Evolutionary conservation across 352 stramenopile species (phyloP).

Genomic region (Phytophthora chlamydospora): DNA sequence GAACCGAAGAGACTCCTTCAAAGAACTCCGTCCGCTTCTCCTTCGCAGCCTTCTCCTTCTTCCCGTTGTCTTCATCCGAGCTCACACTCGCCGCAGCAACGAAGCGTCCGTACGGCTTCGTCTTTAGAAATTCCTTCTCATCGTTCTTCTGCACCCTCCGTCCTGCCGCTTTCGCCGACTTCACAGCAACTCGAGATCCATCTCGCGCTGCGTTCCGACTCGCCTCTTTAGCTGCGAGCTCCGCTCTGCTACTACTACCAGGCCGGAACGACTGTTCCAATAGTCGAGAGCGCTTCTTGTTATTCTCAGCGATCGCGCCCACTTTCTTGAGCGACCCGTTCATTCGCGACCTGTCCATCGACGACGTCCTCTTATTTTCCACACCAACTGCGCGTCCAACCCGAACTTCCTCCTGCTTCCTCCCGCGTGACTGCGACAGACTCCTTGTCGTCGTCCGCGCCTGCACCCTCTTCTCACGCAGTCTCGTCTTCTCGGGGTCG

Average conservation of each 20-base stretch:
- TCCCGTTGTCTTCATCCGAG: slow-evolving; percentile 15
- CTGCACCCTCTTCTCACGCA: slow-evolving; percentile 8
- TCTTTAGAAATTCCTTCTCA: slow-evolving; percentile 40
- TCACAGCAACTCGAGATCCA: not conserved
- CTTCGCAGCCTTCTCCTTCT: not conserved
- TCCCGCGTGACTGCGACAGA: not conserved
- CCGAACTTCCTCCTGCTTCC: slow-evolving; percentile 37
- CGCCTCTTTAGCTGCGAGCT: slow-evolving; percentile 17
- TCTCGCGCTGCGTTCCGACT: not conserved
- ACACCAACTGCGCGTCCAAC: slow-evolving; percentile 15
- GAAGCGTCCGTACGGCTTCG: slow-evolving; percentile 50
- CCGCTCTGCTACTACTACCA: slow-evolving; percentile 20
- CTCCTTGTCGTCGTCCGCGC: not conserved
- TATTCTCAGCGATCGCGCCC: slow-evolving; percentile 32
- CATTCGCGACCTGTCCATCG: slow-evolving; percentile 3
- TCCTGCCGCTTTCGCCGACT: not conserved
- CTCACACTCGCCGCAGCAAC: slow-evolving; percentile 19
- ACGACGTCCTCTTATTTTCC: slow-evolving; percentile 4
- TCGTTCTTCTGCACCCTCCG: slow-evolving; percentile 5
- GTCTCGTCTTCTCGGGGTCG: slow-evolving; percentile 19
- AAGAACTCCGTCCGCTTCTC: slow-evolving; percentile 45
- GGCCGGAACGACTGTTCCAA: slow-evolving; percentile 24
- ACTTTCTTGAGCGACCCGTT: slow-evolving; percentile 19
- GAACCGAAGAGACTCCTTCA: slow-evolving; percentile 75
- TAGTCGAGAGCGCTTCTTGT: slow-evolving; percentile 41